Conservation (phyloP, 2,329 filamentous ascomycete species). For the Monilinia laxa region DNA sequence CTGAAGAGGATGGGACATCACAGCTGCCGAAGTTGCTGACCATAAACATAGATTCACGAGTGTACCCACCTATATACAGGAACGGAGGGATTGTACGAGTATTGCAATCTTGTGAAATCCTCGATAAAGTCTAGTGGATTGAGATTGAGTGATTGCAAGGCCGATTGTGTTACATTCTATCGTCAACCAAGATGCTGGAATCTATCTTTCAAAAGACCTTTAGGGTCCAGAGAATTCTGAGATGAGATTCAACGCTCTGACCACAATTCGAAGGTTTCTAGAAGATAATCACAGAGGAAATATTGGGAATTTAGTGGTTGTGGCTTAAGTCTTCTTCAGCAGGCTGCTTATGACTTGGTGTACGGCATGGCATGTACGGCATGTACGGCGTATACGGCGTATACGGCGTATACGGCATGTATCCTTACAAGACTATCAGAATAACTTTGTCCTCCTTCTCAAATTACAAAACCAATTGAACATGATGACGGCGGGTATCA, state of each 20-base stretch:
- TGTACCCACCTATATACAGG: background rate
- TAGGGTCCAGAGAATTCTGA: background rate
- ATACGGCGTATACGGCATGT: background rate
- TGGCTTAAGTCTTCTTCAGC: background rate
- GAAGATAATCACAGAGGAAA: conserved; percentile 2
- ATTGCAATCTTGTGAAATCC: conserved; percentile 5
- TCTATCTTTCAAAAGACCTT: background rate
- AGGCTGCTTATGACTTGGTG: background rate
- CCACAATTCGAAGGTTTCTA: conserved; percentile 10
- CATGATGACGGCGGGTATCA: background rate
- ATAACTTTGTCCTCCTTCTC: background rate
- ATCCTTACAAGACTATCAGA: background rate
- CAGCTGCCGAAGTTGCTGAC: conserved; percentile 1
- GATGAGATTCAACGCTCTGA: background rate
- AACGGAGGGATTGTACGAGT: conserved; percentile 5
- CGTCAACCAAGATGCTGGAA: background rate
- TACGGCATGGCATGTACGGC: background rate
- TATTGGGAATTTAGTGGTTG: background rate
- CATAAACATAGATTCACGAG: background rate
- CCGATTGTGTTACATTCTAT: conserved; percentile 2
- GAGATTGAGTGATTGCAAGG: background rate
- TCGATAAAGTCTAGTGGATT: background rate
- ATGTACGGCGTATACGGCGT: background rate
- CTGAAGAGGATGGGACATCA: background rate
- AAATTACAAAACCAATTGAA: background rate